Evolutionary conservation across 345 rosid genomes (phyloP).

Genomic region (Eucalyptus marginata): DNA sequence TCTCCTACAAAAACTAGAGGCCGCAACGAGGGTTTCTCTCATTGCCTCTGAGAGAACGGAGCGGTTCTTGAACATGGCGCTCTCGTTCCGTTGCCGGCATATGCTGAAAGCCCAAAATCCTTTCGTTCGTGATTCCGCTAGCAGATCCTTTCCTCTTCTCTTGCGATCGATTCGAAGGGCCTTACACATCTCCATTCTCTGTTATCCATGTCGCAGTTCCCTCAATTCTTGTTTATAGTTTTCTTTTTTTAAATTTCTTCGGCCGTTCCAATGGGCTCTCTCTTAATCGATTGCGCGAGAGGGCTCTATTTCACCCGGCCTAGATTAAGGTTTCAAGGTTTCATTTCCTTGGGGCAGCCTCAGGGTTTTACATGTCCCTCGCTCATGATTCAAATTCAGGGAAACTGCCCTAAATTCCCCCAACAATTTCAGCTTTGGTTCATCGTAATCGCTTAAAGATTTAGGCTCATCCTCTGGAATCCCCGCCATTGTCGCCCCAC

Average conservation of each 20-base stretch:
- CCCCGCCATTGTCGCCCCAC: accelerated
- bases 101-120: not conserved
- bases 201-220: not conserved
- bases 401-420: not conserved
- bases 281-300: not conserved
- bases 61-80: not conserved
- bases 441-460: not conserved
- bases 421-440: not conserved
- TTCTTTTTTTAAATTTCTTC: not conserved
- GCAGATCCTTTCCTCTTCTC: not conserved
- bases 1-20: not conserved
- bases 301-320: not conserved
- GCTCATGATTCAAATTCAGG: not conserved
- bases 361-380: not conserved
- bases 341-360: not conserved
- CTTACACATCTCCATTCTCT: not conserved
- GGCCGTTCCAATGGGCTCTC: not conserved
- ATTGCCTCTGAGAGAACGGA: not conserved
- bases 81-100: not conserved
- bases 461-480: not conserved
- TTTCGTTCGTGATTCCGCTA: not conserved
- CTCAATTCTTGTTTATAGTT: not conserved
- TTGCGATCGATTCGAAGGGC: not conserved
- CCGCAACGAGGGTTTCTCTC: not conserved
- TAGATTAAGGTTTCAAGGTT: not conserved